Percentiles rank a stretch among this genome's conserved stretches.
Conservation (phyloP, 164 flowering plant species). For the Cinnamomum chago region DNA sequence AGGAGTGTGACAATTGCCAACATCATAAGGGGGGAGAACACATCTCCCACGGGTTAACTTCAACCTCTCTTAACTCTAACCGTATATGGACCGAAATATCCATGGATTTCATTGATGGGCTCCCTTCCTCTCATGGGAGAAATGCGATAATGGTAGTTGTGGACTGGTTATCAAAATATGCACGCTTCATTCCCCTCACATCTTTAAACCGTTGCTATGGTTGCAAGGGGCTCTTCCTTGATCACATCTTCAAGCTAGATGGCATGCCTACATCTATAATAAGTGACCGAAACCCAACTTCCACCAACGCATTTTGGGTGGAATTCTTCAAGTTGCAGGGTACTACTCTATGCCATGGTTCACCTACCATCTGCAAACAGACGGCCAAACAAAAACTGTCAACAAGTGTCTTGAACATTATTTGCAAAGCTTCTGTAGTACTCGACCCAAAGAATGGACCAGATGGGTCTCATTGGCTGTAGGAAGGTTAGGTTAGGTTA, state of each 20-base stretch:
- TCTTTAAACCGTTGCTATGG: background rate
- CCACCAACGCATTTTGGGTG: too few relatives aligned
- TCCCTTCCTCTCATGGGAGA: background rate
- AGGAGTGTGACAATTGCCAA: background rate
- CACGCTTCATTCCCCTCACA: background rate
- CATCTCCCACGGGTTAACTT: background rate
- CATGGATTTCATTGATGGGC: constrained; percentile 8
- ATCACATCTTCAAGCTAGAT: too few relatives aligned
- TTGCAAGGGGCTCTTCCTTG: background rate
- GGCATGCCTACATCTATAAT: too few relatives aligned
- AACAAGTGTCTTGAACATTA: constrained; percentile 5
- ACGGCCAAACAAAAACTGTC: constrained; percentile 8
- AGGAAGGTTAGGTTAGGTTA: background rate
- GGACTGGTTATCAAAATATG: background rate
- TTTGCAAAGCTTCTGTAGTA: background rate
- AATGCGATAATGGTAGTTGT: constrained; percentile 4
- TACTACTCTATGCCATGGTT: background rate
- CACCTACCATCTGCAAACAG: constrained; percentile 7
- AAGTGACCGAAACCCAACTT: too few relatives aligned
- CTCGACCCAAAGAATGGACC: background rate
- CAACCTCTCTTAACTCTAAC: background rate
- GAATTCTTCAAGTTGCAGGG: too few relatives aligned
- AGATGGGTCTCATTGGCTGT: constrained; percentile 7
- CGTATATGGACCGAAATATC: background rate
- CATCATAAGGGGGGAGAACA: background rate